phyloP scores from a whole-genome alignment of 345 rosid genomes.

The Populus ilicifolia region DNA sequence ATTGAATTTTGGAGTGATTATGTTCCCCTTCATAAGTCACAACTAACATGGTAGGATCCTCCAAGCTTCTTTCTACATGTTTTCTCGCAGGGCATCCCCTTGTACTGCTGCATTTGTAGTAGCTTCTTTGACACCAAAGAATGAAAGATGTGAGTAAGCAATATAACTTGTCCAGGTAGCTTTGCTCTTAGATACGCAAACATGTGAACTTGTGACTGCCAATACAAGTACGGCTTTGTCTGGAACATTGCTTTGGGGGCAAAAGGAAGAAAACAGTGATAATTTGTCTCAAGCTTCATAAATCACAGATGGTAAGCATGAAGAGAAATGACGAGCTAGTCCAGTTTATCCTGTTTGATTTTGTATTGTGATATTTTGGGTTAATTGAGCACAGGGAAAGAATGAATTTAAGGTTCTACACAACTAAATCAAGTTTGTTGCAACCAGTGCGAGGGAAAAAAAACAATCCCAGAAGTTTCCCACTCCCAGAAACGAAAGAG shows the following conservation, averaged over 20 bases:
- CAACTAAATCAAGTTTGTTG: not conserved
- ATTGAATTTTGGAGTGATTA: too few relatives aligned
- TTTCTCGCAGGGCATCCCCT: constrained; percentile 39
- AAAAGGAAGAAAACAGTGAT: not conserved
- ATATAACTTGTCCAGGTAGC: not conserved
- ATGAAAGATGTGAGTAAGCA: not conserved
- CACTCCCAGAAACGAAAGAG: not conserved
- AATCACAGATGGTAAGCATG: not conserved
- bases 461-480: not conserved
- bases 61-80: constrained; percentile 34
- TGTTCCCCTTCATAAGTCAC: constrained; percentile 44
- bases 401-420: too few relatives aligned
- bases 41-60: constrained; percentile 37
- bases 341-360: not conserved
- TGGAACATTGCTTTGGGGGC: not conserved
- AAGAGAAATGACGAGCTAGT: not conserved
- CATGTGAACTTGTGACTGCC: not conserved
- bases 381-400: too few relatives aligned
- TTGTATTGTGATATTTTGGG: too few relatives aligned
- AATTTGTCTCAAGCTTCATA: not conserved
- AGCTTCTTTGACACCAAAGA: constrained; percentile 21
- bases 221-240: not conserved
- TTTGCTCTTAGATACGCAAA: not conserved
- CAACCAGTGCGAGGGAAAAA: not conserved
- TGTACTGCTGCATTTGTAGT: constrained; percentile 37